phyloP scores from a whole-genome alignment of 1,139 yeast species.

The Debaryomyces fabryi region DNA sequence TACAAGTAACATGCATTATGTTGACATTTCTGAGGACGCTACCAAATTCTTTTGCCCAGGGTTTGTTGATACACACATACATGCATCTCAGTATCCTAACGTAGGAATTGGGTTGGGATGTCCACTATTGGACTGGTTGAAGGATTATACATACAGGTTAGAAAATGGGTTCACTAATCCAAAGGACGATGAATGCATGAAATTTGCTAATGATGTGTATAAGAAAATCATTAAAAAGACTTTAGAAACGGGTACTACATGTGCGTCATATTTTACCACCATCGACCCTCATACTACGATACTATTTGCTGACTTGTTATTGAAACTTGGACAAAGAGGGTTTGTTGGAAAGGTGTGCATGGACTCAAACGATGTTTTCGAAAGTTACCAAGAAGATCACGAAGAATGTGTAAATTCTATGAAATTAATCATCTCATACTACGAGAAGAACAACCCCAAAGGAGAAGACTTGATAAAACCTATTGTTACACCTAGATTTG shows the following conservation, averaged over 20 bases:
- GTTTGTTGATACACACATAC: slow-evolving; percentile 92
- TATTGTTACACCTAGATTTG: slow-evolving; percentile 90
- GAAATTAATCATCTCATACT: slow-evolving; percentile 57
- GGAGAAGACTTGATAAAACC: slow-evolving; percentile 60
- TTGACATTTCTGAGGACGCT: slow-evolving; percentile 32
- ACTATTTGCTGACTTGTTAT: slow-evolving; percentile 71
- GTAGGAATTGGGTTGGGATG: slow-evolving; percentile 85
- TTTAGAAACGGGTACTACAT: slow-evolving; percentile 79
- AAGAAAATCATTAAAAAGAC: slow-evolving; percentile 66
- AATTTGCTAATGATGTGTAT: slow-evolving; percentile 64
- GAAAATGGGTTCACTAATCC: slow-evolving; percentile 52
- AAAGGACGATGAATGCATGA: slow-evolving; percentile 46
- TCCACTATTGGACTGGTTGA: slow-evolving; percentile 87
- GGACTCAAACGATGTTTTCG: slow-evolving; percentile 63
- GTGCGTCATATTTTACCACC: slow-evolving; percentile 90
- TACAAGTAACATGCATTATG: slow-evolving; percentile 24
- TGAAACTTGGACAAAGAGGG: slow-evolving; percentile 77
- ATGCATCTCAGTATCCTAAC: slow-evolving; percentile 97
- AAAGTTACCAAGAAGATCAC: slow-evolving; percentile 67
- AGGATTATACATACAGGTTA: slow-evolving; percentile 83
- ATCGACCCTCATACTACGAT: slow-evolving; percentile 77
- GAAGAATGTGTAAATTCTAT: slow-evolving; percentile 63
- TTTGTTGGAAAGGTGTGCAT: slow-evolving; percentile 94
- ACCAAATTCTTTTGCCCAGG: slow-evolving; percentile 82
- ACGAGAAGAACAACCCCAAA: slow-evolving; percentile 53